These are phyloP conservation scores for Talaromyces sp. DNA, from an alignment of 2,329 filamentous ascomycete species.

Conservation along the genomic window DNA sequence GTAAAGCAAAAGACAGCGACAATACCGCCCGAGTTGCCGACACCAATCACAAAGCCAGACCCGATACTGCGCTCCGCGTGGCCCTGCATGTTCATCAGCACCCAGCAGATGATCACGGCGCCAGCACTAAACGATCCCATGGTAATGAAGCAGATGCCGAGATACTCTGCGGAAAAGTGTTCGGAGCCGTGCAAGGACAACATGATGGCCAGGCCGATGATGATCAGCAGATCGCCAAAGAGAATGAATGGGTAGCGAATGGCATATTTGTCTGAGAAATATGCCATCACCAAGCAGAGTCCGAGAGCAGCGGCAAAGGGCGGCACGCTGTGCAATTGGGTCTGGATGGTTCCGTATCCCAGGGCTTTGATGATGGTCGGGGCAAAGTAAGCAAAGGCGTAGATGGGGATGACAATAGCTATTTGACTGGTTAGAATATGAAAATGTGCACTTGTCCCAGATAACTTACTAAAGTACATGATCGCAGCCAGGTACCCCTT, in stretches of 20 bases:
- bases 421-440: neutral
- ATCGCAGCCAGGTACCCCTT: conserved; percentile 9
- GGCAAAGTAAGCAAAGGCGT: conserved; percentile 21
- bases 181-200: conserved; percentile 16
- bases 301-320: conserved; percentile 20
- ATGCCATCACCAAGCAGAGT: conserved; percentile 17
- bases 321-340: conserved; percentile 24
- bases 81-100: conserved; percentile 38
- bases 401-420: conserved; percentile 20
- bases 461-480: conserved; percentile 12
- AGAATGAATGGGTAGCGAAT: conserved; percentile 23
- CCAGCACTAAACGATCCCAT: conserved; percentile 31
- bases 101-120: conserved; percentile 32
- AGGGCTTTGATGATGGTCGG: conserved; percentile 23
- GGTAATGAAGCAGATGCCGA: conserved; percentile 35
- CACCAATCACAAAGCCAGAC: conserved; percentile 26
- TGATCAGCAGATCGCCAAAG: conserved; percentile 16
- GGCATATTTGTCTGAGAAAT: conserved; percentile 16
- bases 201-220: conserved; percentile 24
- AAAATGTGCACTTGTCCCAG: neutral
- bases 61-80: conserved; percentile 27
- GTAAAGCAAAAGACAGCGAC: conserved; percentile 26
- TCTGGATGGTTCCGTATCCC: conserved; percentile 19
- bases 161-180: conserved; percentile 33
- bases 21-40: conserved; percentile 29